phyloP scores from a whole-genome alignment of 352 stramenopile species.

The Phytophthora chlamydospora region DNA sequence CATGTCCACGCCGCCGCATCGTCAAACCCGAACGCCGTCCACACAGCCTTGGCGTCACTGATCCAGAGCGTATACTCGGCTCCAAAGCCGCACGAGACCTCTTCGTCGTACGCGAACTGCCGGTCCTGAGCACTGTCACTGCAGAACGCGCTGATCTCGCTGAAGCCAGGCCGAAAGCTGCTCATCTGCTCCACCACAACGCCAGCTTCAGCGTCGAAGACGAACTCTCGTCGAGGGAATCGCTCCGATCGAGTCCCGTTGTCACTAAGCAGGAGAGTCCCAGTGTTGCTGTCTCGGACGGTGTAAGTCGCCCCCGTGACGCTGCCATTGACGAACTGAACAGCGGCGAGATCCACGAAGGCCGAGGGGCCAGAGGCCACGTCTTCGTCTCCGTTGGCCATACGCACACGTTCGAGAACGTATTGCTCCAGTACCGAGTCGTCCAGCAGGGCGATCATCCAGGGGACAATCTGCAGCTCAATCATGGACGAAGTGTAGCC shows the following conservation, averaged over 20 bases:
- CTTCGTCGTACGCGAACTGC: constrained; percentile 42
- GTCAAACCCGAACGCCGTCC: constrained; percentile 34
- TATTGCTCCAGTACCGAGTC: constrained; percentile 43
- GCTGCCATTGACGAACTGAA: constrained; percentile 57
- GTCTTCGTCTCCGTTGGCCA: constrained; percentile 16
- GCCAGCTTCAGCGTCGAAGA: constrained; percentile 26
- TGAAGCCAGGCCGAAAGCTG: constrained; percentile 38
- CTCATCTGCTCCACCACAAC: constrained; percentile 14
- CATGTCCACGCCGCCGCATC: constrained; percentile 36
- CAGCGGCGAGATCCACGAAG: constrained; percentile 38
- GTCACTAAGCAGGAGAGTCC: constrained; percentile 25
- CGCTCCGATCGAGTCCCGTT: constrained; percentile 49
- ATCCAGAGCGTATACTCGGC: constrained; percentile 34
- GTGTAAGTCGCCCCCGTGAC: constrained; percentile 39
- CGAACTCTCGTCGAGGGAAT: constrained; percentile 29
- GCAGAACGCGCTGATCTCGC: constrained; percentile 57
- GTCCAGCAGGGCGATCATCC: constrained; percentile 50
- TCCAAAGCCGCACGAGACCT: constrained; percentile 26
- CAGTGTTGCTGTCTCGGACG: constrained; percentile 16
- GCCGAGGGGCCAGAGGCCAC: neutral
- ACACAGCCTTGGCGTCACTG: constrained; percentile 22
- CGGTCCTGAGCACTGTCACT: constrained; percentile 29
- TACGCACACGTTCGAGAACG: constrained; percentile 33
- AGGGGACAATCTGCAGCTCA: constrained; percentile 38
- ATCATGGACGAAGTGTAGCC: constrained; percentile 30